phyloP scores from a whole-genome alignment of 768 basidiomycete genomes.

The Tulasnella sp. region DNA sequence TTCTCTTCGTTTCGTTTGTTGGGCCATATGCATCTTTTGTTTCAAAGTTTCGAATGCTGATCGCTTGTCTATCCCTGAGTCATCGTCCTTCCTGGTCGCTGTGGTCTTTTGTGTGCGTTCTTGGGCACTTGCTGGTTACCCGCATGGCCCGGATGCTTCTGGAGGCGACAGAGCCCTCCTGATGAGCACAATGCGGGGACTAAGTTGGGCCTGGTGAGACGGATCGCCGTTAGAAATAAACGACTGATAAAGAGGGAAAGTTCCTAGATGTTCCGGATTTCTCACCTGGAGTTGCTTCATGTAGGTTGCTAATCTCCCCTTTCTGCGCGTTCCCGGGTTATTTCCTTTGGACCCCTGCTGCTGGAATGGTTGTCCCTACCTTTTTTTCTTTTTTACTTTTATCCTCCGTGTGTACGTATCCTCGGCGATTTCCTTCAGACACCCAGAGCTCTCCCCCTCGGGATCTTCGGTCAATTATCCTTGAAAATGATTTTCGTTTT shows the following conservation, averaged over 20 bases:
- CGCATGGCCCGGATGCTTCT: background rate
- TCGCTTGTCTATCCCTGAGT: background rate
- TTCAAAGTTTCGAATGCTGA: background rate
- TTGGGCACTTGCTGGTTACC: background rate
- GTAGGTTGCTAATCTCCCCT: background rate
- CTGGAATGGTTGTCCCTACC: background rate
- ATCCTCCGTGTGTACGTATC: background rate
- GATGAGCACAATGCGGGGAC: conserved; percentile 12
- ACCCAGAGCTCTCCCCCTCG: background rate
- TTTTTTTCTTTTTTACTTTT: background rate
- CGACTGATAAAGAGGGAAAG: background rate
- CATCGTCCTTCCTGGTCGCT: background rate
- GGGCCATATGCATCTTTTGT: too few species aligned
- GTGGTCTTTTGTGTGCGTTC: background rate
- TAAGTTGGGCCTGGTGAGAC: background rate
- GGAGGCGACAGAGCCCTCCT: background rate
- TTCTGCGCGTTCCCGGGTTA: background rate
- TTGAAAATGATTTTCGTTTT: background rate
- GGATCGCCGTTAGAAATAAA: background rate
- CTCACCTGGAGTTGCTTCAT: conserved; percentile 1
- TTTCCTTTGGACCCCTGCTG: background rate
- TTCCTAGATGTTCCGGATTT: background rate
- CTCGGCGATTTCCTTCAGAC: background rate
- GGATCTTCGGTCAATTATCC: background rate
- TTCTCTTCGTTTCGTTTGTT: background rate